Evolutionary conservation across 2,329 filamentous ascomycete genomes (phyloP), one percentile per base, ranked within the genome.

Genomic region (Aspergillus clavatus): DNA sequence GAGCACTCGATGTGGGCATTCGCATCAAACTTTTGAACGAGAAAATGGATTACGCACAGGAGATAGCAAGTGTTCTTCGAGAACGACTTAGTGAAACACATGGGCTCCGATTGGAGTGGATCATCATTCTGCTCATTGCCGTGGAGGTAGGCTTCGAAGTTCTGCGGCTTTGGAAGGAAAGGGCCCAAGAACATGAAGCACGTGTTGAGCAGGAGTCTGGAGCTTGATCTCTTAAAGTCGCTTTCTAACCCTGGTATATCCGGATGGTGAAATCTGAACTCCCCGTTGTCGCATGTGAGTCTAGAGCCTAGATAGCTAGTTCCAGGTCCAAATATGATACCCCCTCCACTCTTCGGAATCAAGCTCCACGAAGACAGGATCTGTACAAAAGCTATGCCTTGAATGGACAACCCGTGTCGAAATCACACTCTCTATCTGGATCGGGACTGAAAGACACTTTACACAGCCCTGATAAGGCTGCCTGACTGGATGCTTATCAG

Each of bases 41-140:
- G 71, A 95, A 95, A 72, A 94, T 98, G 81, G 91, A 95, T 61
- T 97, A 98, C 65, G 93, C 91, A 1, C 87, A 93, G 61, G 91
- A 97, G 67, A 96, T 96, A 65, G 89, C 93, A 5, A 87, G 78
- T 42, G 90, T 97, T 12, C 71, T 97, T 50, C 78, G 93, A 46
- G 89, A 96, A 66, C 83, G 90, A 63, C 77, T 94, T 44, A 94
- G 87, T 62, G 90, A 97, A 73, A 89, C 88, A 65, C 89, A 97
- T 62, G 86, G 88, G 12, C 81, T 90, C 23, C 78, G 88, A 44
- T 75, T 98, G 8, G 93, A 97, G 71, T 91, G 88, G 86, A 94
- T 94, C 58, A 97, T 98, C 64, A 97, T 98, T 58, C 75, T 87
- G 2, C 78, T 98, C 43, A 98, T 98, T 62, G 82, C 87, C 1